These are phyloP conservation scores for Colletotrichum ledebouriae DNA, from an alignment of 2,329 filamentous ascomycete species.

Conservation along the genomic window DNA sequence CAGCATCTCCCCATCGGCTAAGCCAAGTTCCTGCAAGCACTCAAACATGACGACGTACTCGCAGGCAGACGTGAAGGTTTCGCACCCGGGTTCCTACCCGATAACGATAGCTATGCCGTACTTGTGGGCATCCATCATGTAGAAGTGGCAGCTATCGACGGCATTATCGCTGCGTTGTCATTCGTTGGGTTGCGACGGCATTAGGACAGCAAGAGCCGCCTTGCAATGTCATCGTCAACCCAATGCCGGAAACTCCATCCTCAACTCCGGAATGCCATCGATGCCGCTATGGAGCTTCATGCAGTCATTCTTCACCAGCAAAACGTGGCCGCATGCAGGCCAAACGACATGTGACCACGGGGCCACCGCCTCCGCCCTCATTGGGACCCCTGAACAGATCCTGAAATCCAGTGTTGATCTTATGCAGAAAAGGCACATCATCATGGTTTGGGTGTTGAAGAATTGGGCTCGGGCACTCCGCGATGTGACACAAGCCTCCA, in stretches of 20 bases:
- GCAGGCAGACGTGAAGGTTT: constrained; percentile 9
- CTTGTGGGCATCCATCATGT: too few species aligned
- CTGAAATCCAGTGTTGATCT: neutral
- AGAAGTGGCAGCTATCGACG: neutral
- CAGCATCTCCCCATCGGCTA: constrained; percentile 3
- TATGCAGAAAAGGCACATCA: neutral
- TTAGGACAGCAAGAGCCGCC: constrained; percentile 12
- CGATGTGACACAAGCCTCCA: neutral
- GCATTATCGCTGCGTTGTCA: neutral
- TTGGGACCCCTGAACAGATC: neutral
- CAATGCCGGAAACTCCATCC: neutral
- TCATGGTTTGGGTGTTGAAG: neutral
- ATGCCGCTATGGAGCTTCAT: constrained; percentile 2
- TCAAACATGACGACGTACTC: constrained; percentile 17
- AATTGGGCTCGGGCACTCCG: neutral
- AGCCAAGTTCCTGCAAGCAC: constrained; percentile 12
- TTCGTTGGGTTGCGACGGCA: constrained; percentile 36
- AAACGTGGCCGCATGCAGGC: constrained; percentile 27
- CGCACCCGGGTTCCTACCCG: neutral
- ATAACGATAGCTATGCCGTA: neutral
- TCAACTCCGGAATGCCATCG: neutral
- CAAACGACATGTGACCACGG: constrained; percentile 20
- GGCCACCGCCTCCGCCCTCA: neutral
- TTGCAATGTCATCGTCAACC: neutral
- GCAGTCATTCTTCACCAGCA: constrained; percentile 38